Evolutionary conservation across 139 green algal genomes (phyloP), one percentile per base, ranked within the genome.

Genomic region (Nannochloris sp.): DNA sequence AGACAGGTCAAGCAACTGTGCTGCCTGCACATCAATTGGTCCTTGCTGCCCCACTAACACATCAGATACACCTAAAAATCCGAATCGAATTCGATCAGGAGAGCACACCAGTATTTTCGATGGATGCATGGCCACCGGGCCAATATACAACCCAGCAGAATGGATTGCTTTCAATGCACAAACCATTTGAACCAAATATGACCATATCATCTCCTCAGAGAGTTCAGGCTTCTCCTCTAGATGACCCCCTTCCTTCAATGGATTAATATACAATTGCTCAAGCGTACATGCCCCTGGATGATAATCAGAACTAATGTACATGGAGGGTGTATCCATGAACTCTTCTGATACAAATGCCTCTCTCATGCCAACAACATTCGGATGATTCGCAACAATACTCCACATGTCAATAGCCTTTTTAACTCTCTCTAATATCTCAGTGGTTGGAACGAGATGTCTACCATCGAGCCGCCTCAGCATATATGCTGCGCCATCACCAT

Each of bases 191-290:
- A 86, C 65, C 2, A 80, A 61, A 71, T 96, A 96, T 49, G 71
- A 79, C 89, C 89, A 96, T 55, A 96, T 73, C 70, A 82, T 53
- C 51, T 88, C 73, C 75, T 96, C 89, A 23, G 56, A 79, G 20
- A 53, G 46, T 23, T 23, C 17, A 26, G 46, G 17, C 46, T 53
- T 53, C 6, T 53, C 17, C 25, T 77, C 69, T 33, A 73, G 45
- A 61, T 13, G 2, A 26, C 56, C 57, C 31, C 13, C 17, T 11
- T 49, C 67, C 3, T 62, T 29, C 9, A 58, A 56, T 3, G 70
- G 70, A 63, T 65, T 68, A 51, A 84, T 66, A 61, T 84, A 74
- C 4, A 67, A 63, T 48, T 75, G 59, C 58, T 72, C 77, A 51
- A 94, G 75, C 28, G 77, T 80, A 46, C 85, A 65, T 26, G 71